Evolutionary conservation across 768 basidiomycete genomes (phyloP), one percentile per base, ranked within the genome.

Genomic region (Podaxis sp.): DNA sequence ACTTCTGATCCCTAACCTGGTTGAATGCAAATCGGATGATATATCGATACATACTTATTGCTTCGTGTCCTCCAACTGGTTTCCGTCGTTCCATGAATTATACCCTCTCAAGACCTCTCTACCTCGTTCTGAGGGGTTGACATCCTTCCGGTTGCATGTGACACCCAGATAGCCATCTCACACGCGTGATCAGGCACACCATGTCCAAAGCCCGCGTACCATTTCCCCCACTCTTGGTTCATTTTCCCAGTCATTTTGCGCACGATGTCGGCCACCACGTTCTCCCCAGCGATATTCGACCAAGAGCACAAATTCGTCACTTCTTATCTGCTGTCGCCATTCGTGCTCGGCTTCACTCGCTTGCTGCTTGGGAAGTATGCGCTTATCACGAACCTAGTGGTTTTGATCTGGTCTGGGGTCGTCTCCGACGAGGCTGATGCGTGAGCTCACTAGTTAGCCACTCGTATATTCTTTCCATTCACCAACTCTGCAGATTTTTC

Each of bases 261-360:
- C 13, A 4, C 25, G 23, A 48, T 48, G 47, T 85, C 65, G 78
- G 83, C 76, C 23, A 3, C 18, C n/a, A 3, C 13, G 10, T 23
- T n/a, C 2, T 38, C 35, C 7, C 21, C 53, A 5, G 13, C 42
- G 23, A 32, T 21, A 2, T 65, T 65, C 42, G 65, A 65, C 57
- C 57, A 38, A 16, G 48, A 44, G 21, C 23, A 50, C 38, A 55
- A 59, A 50, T 62, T 51, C 40, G 62, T 63, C 4, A 65, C 65
- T 5, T 65, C 65, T 2, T 57, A 61, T 46, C n/a, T 59, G 21
- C 37, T 61, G n/a, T 59, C 57, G 5, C 60, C 65, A 4, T 5
- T 44, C 4, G 21, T 53, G 7, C 60, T 63, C 32, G 60, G 50
- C 23, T 57, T n/a, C 42, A n/a, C 62, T 11, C 54, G 62, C 16